Evolutionary conservation across 148 eudicot species (phyloP).

Genomic region (Rheum nobile): DNA sequence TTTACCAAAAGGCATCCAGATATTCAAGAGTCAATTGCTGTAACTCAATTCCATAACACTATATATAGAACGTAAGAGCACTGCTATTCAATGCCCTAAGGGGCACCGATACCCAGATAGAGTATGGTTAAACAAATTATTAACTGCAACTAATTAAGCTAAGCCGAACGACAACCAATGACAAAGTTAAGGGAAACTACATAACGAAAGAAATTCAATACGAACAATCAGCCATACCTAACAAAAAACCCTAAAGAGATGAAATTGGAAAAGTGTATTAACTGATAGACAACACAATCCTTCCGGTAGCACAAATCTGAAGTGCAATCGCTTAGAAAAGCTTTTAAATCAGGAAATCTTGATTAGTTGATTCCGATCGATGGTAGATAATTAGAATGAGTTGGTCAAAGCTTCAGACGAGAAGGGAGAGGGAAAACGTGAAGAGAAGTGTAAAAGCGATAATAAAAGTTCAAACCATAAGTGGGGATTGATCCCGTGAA

Average conservation of each 20-base stretch:
- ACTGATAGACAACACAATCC: not conserved
- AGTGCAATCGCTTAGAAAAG: not conserved
- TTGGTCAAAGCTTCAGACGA: not conserved
- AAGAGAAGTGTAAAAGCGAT: not conserved
- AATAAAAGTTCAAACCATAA: not conserved
- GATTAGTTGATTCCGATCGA: not conserved
- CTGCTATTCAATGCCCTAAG: not conserved
- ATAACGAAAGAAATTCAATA: not conserved
- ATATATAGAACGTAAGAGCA: not conserved
- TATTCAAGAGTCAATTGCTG: not conserved
- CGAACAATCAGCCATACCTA: not conserved
- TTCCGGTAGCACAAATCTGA: not conserved
- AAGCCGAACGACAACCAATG: not conserved
- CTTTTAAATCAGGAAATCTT: not conserved
- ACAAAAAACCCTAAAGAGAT: not conserved
- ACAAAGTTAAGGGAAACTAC: not conserved
- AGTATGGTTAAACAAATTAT: not conserved
- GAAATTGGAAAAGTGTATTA: not conserved
- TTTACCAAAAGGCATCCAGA: not conserved
- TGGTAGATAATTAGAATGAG: not conserved
- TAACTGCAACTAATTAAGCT: not conserved
- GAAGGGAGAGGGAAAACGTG: not conserved
- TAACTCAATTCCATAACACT: not conserved
- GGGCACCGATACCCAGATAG: not conserved
- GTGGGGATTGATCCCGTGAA: conserved; percentile 4